Percentiles rank a stretch among this genome's conserved stretches.
These are phyloP conservation scores for Boletus eberwhitei DNA, from an alignment of 768 basidiomycete genomes.

Conservation along the genomic window DNA sequence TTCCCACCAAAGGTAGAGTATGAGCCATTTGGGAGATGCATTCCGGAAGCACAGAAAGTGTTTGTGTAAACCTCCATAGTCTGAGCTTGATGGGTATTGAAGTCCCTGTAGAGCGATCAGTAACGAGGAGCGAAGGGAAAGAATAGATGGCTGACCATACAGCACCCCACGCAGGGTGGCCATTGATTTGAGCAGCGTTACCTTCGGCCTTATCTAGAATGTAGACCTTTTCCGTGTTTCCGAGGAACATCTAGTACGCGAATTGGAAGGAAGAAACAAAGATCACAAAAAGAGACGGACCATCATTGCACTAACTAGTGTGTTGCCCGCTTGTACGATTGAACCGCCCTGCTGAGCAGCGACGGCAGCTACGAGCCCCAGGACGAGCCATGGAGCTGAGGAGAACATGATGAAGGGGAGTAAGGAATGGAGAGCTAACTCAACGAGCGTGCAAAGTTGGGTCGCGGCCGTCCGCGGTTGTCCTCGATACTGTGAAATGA, in stretches of 20 bases:
- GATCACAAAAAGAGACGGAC: conserved; percentile 28
- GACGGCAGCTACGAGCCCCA: conserved; percentile 41
- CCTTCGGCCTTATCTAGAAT: conserved; percentile 90
- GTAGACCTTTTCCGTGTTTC: conserved; percentile 77
- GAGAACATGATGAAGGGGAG: conserved; percentile 25
- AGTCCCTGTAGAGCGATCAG: conserved; percentile 18
- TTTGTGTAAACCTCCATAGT: conserved; percentile 52
- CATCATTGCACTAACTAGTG: conserved; percentile 54
- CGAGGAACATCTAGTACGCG: conserved; percentile 66
- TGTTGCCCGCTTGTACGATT: conserved; percentile 28
- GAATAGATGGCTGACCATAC: conserved; percentile 45
- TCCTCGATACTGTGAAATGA: background rate
- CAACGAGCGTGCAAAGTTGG: conserved; percentile 14
- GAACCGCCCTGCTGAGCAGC: conserved; percentile 26
- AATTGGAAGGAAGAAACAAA: background rate
- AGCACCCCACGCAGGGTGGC: conserved; percentile 72
- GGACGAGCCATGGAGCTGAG: conserved; percentile 38
- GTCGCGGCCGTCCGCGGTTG: background rate
- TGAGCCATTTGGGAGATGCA: conserved; percentile 79
- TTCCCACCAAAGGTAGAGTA: conserved; percentile 78
- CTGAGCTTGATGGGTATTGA: conserved; percentile 18
- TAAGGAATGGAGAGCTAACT: conserved; percentile 5
- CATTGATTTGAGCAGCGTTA: conserved; percentile 61
- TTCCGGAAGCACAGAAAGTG: conserved; percentile 77
- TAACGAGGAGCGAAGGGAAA: background rate